These are phyloP conservation scores for Didymella pomorum DNA, from an alignment of 2,329 filamentous ascomycete species.

Conservation along the genomic window DNA sequence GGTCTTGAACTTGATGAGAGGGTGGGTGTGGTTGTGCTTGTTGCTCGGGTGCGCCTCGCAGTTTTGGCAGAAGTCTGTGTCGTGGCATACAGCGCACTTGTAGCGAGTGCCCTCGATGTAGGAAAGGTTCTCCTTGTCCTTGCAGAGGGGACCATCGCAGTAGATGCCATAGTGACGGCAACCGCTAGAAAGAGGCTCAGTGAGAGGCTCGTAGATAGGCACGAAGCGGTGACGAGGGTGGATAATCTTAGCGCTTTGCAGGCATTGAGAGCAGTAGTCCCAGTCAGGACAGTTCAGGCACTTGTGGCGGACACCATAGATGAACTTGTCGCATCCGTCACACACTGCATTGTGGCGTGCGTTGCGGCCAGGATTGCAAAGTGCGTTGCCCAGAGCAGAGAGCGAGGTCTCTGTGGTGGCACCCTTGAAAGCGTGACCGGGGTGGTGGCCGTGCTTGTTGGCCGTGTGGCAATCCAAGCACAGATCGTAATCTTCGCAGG, in stretches of 20 bases:
- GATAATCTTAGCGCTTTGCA: constrained; percentile 69
- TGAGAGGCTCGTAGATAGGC: constrained; percentile 79
- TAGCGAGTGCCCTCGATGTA: constrained; percentile 86
- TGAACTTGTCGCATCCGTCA: constrained; percentile 89
- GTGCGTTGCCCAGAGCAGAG: constrained; percentile 67
- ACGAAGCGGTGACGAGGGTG: constrained; percentile 91
- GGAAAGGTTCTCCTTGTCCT: constrained; percentile 60
- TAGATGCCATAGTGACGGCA: constrained; percentile 82
- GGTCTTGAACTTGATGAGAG: constrained; percentile 95
- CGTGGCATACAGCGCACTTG: constrained; percentile 96
- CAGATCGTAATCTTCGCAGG: constrained; percentile 90
- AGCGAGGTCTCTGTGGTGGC: constrained; percentile 67
- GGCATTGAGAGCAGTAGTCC: constrained; percentile 88
- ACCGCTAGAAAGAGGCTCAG: constrained; percentile 55
- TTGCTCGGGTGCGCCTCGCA: constrained; percentile 90
- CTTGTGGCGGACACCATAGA: constrained; percentile 92
- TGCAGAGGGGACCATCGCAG: constrained; percentile 93
- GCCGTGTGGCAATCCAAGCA: constrained; percentile 82
- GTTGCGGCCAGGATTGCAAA: constrained; percentile 81
- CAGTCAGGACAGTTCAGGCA: constrained; percentile 96
- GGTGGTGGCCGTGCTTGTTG: constrained; percentile 88
- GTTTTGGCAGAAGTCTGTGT: constrained; percentile 92
- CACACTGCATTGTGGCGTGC: constrained; percentile 87
- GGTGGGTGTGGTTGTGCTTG: constrained; percentile 92
- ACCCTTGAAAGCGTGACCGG: constrained; percentile 79